Conservation (phyloP, 2,329 filamentous ascomycete genomes). For the Onygena corvina region DNA sequence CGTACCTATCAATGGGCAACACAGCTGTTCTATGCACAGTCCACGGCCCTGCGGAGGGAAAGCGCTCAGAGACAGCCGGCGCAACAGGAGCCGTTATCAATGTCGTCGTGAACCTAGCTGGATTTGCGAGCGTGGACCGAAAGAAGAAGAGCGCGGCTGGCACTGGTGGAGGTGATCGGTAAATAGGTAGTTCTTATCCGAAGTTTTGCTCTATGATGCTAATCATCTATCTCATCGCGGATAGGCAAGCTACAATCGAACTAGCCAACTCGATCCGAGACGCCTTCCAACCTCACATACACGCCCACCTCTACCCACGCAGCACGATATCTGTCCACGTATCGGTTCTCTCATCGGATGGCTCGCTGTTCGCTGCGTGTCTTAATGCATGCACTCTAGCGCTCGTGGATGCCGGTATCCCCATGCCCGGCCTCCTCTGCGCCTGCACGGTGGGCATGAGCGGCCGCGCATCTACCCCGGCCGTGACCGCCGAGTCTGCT, state of each 20-base stretch:
- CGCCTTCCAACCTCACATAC: constrained; percentile 64
- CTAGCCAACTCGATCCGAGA: constrained; percentile 56
- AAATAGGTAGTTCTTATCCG: constrained; percentile 12
- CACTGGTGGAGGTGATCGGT: constrained; percentile 61
- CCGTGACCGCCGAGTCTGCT: constrained; percentile 19
- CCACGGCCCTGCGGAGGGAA: constrained; percentile 65
- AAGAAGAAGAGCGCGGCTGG: constrained; percentile 44
- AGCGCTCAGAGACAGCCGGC: constrained; percentile 38
- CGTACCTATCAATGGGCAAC: constrained; percentile 93
- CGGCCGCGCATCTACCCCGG: constrained; percentile 32
- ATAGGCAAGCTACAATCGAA: constrained; percentile 53
- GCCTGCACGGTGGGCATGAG: constrained; percentile 74
- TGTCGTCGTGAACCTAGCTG: constrained; percentile 73
- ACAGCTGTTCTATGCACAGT: constrained; percentile 94
- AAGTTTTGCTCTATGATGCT: background rate
- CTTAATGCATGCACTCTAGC: constrained; percentile 87
- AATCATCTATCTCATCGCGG: background rate
- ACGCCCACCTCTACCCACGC: constrained; percentile 81
- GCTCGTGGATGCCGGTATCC: constrained; percentile 85
- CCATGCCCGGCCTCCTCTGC: constrained; percentile 83
- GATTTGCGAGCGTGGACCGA: constrained; percentile 77
- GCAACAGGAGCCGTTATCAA: constrained; percentile 53
- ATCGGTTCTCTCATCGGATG: constrained; percentile 81
- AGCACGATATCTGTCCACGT: constrained; percentile 71
- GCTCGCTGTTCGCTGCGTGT: constrained; percentile 75